These are phyloP conservation scores for Botrytis pseudocinerea DNA, from an alignment of 2,329 filamentous ascomycete species.

Conservation along the genomic window DNA sequence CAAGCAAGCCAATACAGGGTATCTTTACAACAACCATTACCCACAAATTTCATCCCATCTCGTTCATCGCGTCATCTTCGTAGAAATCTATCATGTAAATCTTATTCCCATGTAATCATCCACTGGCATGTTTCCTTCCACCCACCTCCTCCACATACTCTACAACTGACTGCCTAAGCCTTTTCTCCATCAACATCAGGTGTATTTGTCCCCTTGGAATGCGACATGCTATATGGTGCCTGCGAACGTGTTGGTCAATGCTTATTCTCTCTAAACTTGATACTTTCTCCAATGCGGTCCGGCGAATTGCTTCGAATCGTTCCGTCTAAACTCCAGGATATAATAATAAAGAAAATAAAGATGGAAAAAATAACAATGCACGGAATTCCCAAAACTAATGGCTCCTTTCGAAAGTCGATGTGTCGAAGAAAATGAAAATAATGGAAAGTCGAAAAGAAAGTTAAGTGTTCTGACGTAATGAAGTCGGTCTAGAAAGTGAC, in stretches of 20 bases:
- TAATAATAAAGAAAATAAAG: background rate
- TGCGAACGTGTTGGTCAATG: slow-evolving; percentile 24
- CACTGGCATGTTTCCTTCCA: background rate
- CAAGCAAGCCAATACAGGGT: slow-evolving; percentile 7
- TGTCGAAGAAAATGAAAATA: background rate
- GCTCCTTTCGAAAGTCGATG: background rate
- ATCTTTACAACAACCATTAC: background rate
- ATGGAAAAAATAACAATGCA: background rate
- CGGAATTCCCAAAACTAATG: background rate
- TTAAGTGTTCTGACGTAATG: slow-evolving; percentile 27
- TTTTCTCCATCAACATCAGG: slow-evolving; percentile 29
- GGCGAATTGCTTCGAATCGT: background rate
- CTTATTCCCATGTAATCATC: background rate
- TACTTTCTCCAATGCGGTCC: background rate
- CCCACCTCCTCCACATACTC: background rate
- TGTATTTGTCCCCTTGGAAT: slow-evolving; percentile 38
- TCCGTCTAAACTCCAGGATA: background rate
- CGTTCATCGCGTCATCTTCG: too few species aligned
- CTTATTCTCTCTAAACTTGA: slow-evolving; percentile 1
- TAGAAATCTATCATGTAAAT: background rate
- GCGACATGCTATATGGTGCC: slow-evolving; percentile 42
- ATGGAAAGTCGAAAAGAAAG: slow-evolving; percentile 41
- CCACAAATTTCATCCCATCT: background rate
- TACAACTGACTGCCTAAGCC: background rate
- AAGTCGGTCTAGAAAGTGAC: background rate